Evolutionary conservation across 2,329 filamentous ascomycete genomes (phyloP).

Genomic region (Exophiala alcalophila): DNA sequence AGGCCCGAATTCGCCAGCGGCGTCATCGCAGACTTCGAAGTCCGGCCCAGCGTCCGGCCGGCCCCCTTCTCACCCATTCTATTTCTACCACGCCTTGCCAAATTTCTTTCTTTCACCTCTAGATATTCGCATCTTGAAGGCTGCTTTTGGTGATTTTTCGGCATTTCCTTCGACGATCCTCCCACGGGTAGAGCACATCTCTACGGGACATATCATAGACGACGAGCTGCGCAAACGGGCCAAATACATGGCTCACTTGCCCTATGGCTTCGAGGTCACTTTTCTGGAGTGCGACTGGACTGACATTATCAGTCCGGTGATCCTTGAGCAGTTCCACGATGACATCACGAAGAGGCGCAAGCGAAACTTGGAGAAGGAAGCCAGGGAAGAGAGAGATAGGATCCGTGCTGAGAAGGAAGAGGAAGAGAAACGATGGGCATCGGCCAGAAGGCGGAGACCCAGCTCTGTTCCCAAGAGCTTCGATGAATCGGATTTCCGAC

Average conservation of each 20-base stretch:
- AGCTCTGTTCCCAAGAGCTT: constrained; percentile 51
- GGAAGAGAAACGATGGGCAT: constrained; percentile 65
- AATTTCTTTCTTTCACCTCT: constrained; percentile 88
- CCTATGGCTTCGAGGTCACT: constrained; percentile 83
- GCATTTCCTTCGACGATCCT: constrained; percentile 81
- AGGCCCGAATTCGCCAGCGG: constrained; percentile 21
- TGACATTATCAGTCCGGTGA: constrained; percentile 73
- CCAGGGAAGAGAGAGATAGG: constrained; percentile 80
- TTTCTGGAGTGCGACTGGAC: constrained; percentile 96
- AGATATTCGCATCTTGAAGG: constrained; percentile 88
- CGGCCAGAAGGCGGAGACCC: constrained; percentile 61
- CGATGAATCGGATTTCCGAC: constrained; percentile 63
- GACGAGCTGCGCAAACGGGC: constrained; percentile 77
- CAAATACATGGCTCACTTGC: constrained; percentile 83
- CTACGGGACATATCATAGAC: constrained; percentile 81
- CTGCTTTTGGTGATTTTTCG: constrained; percentile 79
- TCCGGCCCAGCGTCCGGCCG: constrained; percentile 6
- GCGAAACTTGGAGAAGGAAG: constrained; percentile 76
- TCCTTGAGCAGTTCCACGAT: constrained; percentile 69
- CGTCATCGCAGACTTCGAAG: constrained; percentile 4
- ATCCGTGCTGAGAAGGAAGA: constrained; percentile 77
- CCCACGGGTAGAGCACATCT: constrained; percentile 83
- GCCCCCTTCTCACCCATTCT: constrained; percentile 45
- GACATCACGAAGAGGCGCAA: constrained; percentile 76
- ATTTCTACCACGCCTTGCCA: constrained; percentile 82